phyloP scores from a whole-genome alignment of 352 stramenopile species.

The Phytophthora pseudosyringae region DNA sequence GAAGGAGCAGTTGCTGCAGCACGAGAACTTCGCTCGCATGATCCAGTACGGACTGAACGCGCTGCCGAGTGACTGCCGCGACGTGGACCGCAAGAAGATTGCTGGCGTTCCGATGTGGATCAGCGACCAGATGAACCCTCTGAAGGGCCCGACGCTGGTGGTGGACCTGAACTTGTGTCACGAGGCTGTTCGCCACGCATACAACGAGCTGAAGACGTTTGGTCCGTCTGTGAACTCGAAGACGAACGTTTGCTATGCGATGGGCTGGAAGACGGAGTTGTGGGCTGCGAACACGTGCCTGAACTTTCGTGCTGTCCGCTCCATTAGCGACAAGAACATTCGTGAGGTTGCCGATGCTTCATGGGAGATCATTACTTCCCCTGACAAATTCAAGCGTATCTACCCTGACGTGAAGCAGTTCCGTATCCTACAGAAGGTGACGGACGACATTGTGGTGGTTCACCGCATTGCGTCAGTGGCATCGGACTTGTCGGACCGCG shows the following conservation, averaged over 20 bases:
- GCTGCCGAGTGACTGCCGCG: slow-evolving; percentile 75
- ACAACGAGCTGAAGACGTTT: slow-evolving; percentile 82
- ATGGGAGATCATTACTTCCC: slow-evolving; percentile 87
- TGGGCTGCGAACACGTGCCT: slow-evolving; percentile 81
- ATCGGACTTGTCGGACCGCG: slow-evolving; percentile 74
- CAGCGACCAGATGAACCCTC: slow-evolving; percentile 81
- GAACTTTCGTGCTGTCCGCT: slow-evolving; percentile 72
- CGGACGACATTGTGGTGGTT: slow-evolving; percentile 83
- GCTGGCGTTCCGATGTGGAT: slow-evolving; percentile 76
- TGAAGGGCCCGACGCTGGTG: slow-evolving; percentile 77
- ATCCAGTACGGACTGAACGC: slow-evolving; percentile 86
- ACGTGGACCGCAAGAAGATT: slow-evolving; percentile 84
- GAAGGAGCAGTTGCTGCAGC: slow-evolving; percentile 81
- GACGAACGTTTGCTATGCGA: slow-evolving; percentile 87
- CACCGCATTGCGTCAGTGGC: slow-evolving; percentile 79
- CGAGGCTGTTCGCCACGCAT: slow-evolving; percentile 78
- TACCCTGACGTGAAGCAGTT: slow-evolving; percentile 88
- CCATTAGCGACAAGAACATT: slow-evolving; percentile 72
- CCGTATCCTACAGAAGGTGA: slow-evolving; percentile 84
- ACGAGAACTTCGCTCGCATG: slow-evolving; percentile 87
- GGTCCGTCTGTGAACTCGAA: slow-evolving; percentile 80
- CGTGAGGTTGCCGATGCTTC: slow-evolving; percentile 73
- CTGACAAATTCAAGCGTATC: slow-evolving; percentile 84
- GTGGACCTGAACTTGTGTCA: slow-evolving; percentile 82
- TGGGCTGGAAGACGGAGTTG: slow-evolving; percentile 87